Evolutionary conservation across 2,329 filamentous ascomycete species (phyloP).

Genomic region (Aureobasidium mangrovei): DNA sequence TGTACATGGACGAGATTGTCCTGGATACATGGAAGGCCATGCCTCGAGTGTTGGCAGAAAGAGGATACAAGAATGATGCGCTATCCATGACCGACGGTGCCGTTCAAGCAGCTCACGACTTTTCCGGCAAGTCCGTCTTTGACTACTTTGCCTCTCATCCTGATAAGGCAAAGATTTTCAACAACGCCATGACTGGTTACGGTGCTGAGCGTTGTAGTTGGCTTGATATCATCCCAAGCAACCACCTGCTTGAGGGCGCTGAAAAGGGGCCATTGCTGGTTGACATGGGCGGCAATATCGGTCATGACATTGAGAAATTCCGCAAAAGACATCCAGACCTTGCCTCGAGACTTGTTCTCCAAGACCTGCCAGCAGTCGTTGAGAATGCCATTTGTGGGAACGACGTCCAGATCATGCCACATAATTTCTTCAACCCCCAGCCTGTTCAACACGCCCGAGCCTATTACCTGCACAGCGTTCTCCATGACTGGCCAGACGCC

Average conservation of each 20-base stretch:
- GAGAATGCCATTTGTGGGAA: conserved; percentile 6
- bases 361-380: conserved; percentile 17
- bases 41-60: background rate
- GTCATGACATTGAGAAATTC: conserved; percentile 8
- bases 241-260: background rate
- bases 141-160: background rate
- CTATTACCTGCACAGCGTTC: conserved; percentile 10
- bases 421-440: conserved; percentile 27
- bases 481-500: conserved; percentile 15
- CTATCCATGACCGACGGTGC: background rate
- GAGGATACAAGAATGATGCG: background rate
- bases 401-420: conserved; percentile 17
- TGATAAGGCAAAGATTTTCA: background rate
- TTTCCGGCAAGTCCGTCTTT: background rate
- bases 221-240: background rate
- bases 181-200: background rate
- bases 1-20: background rate
- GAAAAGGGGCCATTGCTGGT: background rate
- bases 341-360: conserved; percentile 14
- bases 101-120: background rate
- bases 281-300: conserved; percentile 10
- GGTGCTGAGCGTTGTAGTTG: background rate
- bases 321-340: background rate
- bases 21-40: background rate
- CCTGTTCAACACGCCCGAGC: conserved; percentile 19